Evolutionary conservation across 805 yeast genomes (phyloP), one percentile per base, ranked within the genome.

Genomic region (Saturnispora saitoi): DNA sequence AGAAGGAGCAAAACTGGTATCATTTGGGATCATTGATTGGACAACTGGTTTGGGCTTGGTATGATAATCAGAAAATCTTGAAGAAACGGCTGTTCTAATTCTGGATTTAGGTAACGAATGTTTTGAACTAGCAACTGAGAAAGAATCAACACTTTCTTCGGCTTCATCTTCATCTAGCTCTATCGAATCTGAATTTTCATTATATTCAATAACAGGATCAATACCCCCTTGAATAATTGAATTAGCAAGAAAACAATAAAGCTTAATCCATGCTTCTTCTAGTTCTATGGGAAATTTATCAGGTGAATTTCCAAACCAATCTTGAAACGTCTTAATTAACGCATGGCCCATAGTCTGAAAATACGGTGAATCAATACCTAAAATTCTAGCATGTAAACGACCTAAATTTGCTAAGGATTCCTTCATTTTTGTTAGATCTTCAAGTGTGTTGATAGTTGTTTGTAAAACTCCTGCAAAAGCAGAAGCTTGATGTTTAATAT

Each of bases 391-490:
- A 62, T 87, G 95, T 45, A 86, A 69, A 59, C 83, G 84, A 2
- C 90, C 95, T 54, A 86, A 65, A 42, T 76, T 75, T 40, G 68
- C 68, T 44, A 87, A 65, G 48, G 80, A 81, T 24, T 73, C 82
- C 56, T 83, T 81, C 55, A 86, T 65, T 6, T 65, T 63, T 3
- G 72, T 59, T 46, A 86, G 68, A 54, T 80, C 72, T 47, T 83
- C 89, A 46, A 86, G 67, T 54, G 78, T 79, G 28, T 74, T 65
- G 51, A 86, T 77, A 2, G 90, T 84, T 39, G 79, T 72, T 28
- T 85, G 76, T 56, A 87, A 63, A 17, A 86, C 86, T 4, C 90
- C 89, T 0, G 91, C 88, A 68, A 86, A 82, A 7, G 90, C 76
- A 14, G 79, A 76, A 1, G 93, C 88, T 65, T 87, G 95, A 60